Base-by-base conservation (phyloP, 805 yeast genomes). In the Candida endomychidarum region DNA sequence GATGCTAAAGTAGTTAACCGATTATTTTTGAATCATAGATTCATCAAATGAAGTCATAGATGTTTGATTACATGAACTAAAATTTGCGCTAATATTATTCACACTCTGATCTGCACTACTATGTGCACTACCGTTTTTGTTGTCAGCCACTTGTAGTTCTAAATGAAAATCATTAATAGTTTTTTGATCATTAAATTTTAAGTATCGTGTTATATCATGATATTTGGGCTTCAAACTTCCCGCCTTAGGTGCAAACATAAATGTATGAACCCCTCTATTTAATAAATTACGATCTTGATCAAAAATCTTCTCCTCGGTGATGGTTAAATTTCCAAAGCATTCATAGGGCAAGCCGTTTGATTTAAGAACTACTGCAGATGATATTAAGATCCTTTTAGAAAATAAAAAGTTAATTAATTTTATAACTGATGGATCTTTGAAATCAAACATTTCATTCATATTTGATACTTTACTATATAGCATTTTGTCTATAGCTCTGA, bases 401-500 rank as follows among this genome's bases (percentile, higher is more conserved):
- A 24, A 27, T 5, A 35, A 11, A 12, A 35, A 35, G 19, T 25
- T 35, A 2, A 35, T 26, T 12, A 18, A 20, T 11, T 36, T 3
- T 2, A 15, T 2, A 9, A 19, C 16, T n/a, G 16, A n/a, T 3
- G 30, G 11, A 27, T 34, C 30, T 15, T 34, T n/a, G 5, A 34
- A 16, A 23, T 39, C 25, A 24, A 39, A 28, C 8, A 15, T 4
- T 3, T 14, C n/a, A 10, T 18, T 24, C 3, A 38, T 20, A 17
- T 29, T 16, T 10, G 12, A 26, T n/a, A n/a, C 15, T 15, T 30
- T 29, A 10, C 5, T 7, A 16, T 3, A 18, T 15, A 38, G 12
- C 4, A 38, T 25, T 32, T 32, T 31, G 17, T 38, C 31, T 16
- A 38, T 25, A 8, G 37, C 24, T 21, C 41, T 31, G 3, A 38